Base-by-base conservation (phyloP, 257 asterid species). In the Solanum sejunctum region DNA sequence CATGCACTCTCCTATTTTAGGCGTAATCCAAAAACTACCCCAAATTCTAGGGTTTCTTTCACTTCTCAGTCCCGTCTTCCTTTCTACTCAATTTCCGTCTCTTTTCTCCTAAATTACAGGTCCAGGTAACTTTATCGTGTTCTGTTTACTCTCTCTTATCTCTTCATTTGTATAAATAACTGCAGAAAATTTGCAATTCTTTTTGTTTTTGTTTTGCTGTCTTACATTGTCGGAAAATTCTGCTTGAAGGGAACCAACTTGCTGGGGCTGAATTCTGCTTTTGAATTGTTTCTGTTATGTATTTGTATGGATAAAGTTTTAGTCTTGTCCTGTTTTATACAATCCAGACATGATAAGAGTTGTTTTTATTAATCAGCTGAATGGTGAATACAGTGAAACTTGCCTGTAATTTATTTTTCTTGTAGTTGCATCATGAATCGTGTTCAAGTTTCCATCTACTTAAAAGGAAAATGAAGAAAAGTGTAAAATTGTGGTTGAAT, bases 41-140 rank as follows among this genome's bases (percentile, higher is more conserved):
- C 91, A 81, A 86, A 70, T 87, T 89, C 91, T 90, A 90, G 96
- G 95, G 93, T 90, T 91, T 88, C 86, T 15, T 47, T 70, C 85
- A 63, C 80, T 82, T 84, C 80, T 81, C 93, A 87, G 86, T 87
- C 85, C 89, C 90, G 82, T 82, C 84, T 70, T 75, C 57, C 71
- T 83, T 82, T 54, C 73, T 60, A 60, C 75, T 39, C 90, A 88
- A 84, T 86, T 86, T 85, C 82, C 63, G 15, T 52, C 61, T 77
- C 32, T 70, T 3, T 80, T 23, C 51, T 58, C 80, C 60, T 11
- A 45, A 17, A 64, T 15, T 5, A 5, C 52, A 39, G 60, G 26
- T 55, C 85, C 92, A 60, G 94, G 94, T 90, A 85, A 89, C 66
- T 86, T 58, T 81, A 78, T 69, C 71, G 61, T 56, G 1, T 80